Base-by-base conservation (phyloP, 805 yeast species). In the Zygosaccharomyces kombuchaensis region DNA sequence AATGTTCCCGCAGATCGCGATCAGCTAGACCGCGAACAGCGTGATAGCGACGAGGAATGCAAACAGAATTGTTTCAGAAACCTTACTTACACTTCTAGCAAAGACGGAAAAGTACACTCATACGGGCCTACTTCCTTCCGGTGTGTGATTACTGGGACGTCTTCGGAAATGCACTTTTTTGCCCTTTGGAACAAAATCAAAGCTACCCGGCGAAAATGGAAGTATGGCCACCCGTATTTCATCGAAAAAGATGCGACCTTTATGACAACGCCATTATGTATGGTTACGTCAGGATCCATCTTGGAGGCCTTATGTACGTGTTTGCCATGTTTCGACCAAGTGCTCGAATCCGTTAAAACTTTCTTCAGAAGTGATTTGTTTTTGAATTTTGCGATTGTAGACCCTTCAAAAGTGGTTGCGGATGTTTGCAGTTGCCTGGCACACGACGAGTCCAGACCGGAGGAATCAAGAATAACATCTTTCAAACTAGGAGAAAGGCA, bases 291-390 rank as follows among this genome's bases (percentile, higher is more conserved):
- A 3, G 38, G 38, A 9, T 35, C 38, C 3, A 35, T 35, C 29
- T 12, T 35, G 9, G 38, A 35, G 9, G 38, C 23, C 12, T n/a
- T 35, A n/a, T 35, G 38, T 35, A 19, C 38, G 3, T 16, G 17
- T 12, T 9, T 35, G 38, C 38, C 38, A 10, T 17, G 19, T 21
- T 35, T 35, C 9, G 38, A 35, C 4, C 16, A 35, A n/a, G 14
- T 35, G 14, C 7, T 12, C 10, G 38, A 35, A 35, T 9, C 10
- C 14, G 12, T 35, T 5, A 8, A 35, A 5, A 12, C n/a, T 13
- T 52, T 46, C 36, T 52, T 52, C n/a, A 21, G 29, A 2, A 44
- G 51, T 21, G 19, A 44, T 8, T 31, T 52, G 13, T 47, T 23
- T 25, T 14, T 34, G 7, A 32, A 46, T 10, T 47, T 26, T 34